Evolutionary conservation across 192 early-diverging fungal species (phyloP).

Genomic region (Backusella psychrophila): DNA sequence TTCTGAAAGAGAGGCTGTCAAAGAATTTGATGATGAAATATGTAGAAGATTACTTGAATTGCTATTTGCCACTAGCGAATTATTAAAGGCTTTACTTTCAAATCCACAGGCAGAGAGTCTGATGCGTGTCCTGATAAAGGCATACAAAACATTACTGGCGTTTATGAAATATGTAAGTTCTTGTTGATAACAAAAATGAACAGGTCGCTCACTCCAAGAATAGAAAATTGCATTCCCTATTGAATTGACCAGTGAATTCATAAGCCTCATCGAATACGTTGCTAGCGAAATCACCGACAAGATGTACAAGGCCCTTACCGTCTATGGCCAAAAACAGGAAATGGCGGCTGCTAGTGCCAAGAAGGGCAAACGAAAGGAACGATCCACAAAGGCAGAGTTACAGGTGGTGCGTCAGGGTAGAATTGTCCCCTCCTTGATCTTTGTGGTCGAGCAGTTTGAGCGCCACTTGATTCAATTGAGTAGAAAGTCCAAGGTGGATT

Average conservation of each 20-base stretch:
- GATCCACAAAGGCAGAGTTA: constrained; percentile 42
- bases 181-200: neutral
- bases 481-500: constrained; percentile 65
- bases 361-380: constrained; percentile 31
- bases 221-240: constrained; percentile 23
- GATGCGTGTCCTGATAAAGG: constrained; percentile 45
- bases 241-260: constrained; percentile 39
- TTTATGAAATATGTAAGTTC: constrained; percentile 44
- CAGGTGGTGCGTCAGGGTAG: constrained; percentile 70
- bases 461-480: constrained; percentile 66
- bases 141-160: constrained; percentile 45
- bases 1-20: neutral
- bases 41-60: constrained; percentile 39
- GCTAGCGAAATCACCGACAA: constrained; percentile 46
- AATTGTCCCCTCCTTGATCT: constrained; percentile 71
- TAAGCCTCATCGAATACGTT: constrained; percentile 43
- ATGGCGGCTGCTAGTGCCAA: constrained; percentile 1
- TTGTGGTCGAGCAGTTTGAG: constrained; percentile 75
- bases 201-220: too few species aligned
- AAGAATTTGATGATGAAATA: constrained; percentile 38
- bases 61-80: constrained; percentile 37
- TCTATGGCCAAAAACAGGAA: constrained; percentile 31
- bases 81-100: constrained; percentile 40
- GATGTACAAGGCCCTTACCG: constrained; percentile 50
- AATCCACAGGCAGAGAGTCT: constrained; percentile 44